phyloP scores from a whole-genome alignment of 163 green algal species.

The Volvox carteri region DNA sequence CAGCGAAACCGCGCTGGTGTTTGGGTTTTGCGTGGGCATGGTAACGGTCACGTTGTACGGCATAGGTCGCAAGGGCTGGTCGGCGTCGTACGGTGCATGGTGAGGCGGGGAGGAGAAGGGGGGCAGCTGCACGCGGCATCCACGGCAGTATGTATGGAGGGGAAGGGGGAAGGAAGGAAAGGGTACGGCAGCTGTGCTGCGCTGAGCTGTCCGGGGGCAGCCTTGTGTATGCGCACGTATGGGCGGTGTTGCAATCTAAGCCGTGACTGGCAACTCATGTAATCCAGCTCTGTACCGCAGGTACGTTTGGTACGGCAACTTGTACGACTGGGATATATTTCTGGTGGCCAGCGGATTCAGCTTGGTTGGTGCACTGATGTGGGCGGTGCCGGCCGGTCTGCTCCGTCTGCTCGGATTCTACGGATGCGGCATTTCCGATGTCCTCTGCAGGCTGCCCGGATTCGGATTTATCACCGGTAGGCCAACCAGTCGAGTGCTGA shows the following conservation, averaged over 20 bases:
- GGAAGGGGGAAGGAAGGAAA: neutral
- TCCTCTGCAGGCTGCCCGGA: conserved; percentile 52
- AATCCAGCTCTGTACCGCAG: neutral
- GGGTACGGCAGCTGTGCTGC: neutral
- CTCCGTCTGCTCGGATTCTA: neutral
- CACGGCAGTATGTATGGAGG: no score
- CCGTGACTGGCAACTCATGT: no score
- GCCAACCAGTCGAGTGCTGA: no score
- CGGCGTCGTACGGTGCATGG: conserved; percentile 46
- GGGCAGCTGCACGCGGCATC: neutral
- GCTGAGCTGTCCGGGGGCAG: no score
- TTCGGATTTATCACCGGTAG: conserved; percentile 60
- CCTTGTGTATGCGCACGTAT: no score
- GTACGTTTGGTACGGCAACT: conserved; percentile 63
- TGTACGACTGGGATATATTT: conserved; percentile 65
- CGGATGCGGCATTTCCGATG: conserved; percentile 27
- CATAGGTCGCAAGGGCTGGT: conserved; percentile 35
- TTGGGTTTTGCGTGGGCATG: conserved; percentile 54
- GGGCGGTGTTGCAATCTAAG: no score
- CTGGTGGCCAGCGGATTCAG: conserved; percentile 51
- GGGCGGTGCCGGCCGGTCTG: conserved; percentile 11
- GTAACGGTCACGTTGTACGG: conserved; percentile 57
- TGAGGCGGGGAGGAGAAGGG: conserved; percentile 17
- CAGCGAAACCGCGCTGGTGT: conserved; percentile 41
- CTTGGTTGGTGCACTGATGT: conserved; percentile 55